Base-by-base conservation (phyloP, 208 protist species). In the Wallacemonas sp. region DNA sequence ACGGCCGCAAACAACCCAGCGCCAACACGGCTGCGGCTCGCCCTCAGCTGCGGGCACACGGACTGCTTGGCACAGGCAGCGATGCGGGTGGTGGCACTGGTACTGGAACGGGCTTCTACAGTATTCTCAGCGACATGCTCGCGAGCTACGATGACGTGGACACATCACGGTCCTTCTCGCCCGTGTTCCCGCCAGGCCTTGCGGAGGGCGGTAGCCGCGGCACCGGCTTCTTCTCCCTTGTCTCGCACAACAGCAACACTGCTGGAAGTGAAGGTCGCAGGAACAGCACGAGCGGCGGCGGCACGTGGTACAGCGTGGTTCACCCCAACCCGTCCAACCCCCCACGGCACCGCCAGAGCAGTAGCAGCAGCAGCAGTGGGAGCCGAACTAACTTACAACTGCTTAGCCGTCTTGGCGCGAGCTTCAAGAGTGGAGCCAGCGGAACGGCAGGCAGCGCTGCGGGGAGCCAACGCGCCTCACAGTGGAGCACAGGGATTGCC, bases 301-400 rank as follows among this genome's bases (percentile, higher is more conserved):
- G 3, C 3, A 54, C 9, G 24, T 54, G 46, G 46, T 26, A 54
- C 46, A 54, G 46, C 26, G 46, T 31, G 24, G 11, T 54, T 4
- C 8, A 26, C 46, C 2, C 42, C 51, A 58, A 27, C 51, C 34
- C 19, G 51, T n/a, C n/a, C n/a, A n/a, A n/a, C n/a, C 9, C 26
- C 22, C 21, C 11, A 17, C 46, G 46, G 5, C 51, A 58, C 11
- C 51, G 51, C 6, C 2, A 58, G 11, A 58, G 51, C 17, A 58
- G 51, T 31, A 58, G 51, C 51, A 58, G 51, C 31, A 58, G 51
- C 30, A 58, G 51, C 28, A 58, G 51, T 21, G 28, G 51, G n/a
- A 58, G 51, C n/a, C 51, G 51, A 26, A 15, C 51, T 3, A 58
- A 26, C n/a, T 31, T 39, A 31, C 51, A 39, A 21, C 17, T 19